Base-by-base conservation (phyloP, 2,329 filamentous ascomycete species). In the Botrytis cinerea region DNA sequence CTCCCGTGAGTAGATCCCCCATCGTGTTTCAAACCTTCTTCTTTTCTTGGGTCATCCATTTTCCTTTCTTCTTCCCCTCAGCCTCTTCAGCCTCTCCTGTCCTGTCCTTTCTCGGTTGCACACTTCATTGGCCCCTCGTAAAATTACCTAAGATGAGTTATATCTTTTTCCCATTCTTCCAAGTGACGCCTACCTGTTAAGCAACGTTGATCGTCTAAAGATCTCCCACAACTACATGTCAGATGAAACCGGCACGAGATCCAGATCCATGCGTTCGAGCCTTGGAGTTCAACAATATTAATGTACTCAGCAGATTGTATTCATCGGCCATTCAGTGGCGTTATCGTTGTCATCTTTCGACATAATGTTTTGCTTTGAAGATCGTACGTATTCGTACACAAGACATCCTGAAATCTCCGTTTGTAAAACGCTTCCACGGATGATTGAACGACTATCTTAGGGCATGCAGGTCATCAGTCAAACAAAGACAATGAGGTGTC, bases 381-480 rank as follows among this genome's bases (percentile, higher is more conserved):
- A 20, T 54, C 10, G 20, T 32, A 32, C 22, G n/a, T 32, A 32
- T 32, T 43, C 35, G 43, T 32, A 16, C 66, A 43, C 48, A 38
- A 38, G 10, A n/a, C n/a, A n/a, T 10, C 57, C 48, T 38, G 28
- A 57, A 25, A 68, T 16, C 25, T 43, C 66, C 66, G 48, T 32
- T 57, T 40, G 66, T 68, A 57, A 35, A 68, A 57, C 66, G 38
- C 51, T 57, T 57, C 16, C n/a, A 32, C 48, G 48, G 48, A n/a
- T 16, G 48, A n/a, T 68, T n/a, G n/a, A 18, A 28, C 40, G 25
- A 54, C 38, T 48, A 54, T 20, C n/a, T 14, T n/a, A 54, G n/a
- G 28, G 51, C 25, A 28, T 51, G 46, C 64, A 68, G 18, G 35
- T 54, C 46, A 40, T 40, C 48, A n/a, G 46, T 54, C n/a, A 3